Conservation (phyloP, 2,329 filamentous ascomycete genomes). For the Colletotrichum sansevieriae region DNA sequence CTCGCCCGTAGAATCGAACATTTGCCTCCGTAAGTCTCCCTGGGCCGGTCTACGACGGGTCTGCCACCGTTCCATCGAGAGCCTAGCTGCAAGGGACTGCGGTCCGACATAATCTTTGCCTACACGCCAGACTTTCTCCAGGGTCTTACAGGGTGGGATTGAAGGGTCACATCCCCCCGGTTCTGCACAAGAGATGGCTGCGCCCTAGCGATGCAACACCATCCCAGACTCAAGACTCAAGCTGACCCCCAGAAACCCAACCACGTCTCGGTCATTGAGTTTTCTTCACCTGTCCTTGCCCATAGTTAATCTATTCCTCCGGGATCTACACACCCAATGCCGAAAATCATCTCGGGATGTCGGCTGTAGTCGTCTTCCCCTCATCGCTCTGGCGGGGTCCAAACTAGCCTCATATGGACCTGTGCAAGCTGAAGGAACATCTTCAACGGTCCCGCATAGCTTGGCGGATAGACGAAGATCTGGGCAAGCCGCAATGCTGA, state of each 20-base stretch:
- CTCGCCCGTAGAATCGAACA: not conserved
- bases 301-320: constrained; percentile 45
- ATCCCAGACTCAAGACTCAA: constrained; percentile 48
- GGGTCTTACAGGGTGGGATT: constrained; percentile 16
- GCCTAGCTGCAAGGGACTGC: constrained; percentile 52
- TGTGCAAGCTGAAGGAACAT: constrained; percentile 38
- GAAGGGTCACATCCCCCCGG: constrained; percentile 32
- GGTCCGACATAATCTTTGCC: constrained; percentile 51
- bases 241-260: constrained; percentile 22
- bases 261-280: not conserved
- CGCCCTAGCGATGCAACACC: constrained; percentile 19
- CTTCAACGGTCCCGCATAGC: constrained; percentile 37
- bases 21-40: not conserved
- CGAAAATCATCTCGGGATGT: constrained; percentile 47
- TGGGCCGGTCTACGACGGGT: not conserved
- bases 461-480: not conserved
- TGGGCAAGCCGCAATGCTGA: not conserved
- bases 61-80: constrained; percentile 20
- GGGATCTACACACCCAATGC: constrained; percentile 49
- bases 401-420: not conserved
- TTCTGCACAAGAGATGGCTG: constrained; percentile 13
- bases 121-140: constrained; percentile 26
- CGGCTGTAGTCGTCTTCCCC: constrained; percentile 20
- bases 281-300: constrained; percentile 43
- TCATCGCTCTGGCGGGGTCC: not conserved